These are phyloP conservation scores for Cyclostephanos tholiformis DNA, from an alignment of 108 stramenopile species.

Conservation along the genomic window DNA sequence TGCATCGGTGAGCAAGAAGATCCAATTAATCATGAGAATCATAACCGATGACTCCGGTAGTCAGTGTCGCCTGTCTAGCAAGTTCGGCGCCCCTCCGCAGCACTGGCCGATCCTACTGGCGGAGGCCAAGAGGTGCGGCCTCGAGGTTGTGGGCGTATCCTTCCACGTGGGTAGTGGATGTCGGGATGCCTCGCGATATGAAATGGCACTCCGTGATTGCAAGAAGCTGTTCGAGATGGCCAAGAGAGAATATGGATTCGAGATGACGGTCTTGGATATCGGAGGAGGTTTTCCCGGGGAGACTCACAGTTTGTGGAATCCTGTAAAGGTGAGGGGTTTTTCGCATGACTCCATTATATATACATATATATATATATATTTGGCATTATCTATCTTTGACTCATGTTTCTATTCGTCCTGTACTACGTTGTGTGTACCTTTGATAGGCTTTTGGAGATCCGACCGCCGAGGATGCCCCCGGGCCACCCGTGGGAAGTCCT, in stretches of 20 bases:
- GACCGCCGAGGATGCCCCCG: conserved; percentile 43
- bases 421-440: too few species aligned
- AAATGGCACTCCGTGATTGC: conserved; percentile 79
- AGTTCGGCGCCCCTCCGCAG: conserved; percentile 82
- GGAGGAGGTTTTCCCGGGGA: conserved; percentile 93
- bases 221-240: conserved; percentile 81
- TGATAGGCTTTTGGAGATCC: conserved; percentile 44
- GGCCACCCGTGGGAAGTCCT: too few species aligned
- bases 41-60: conserved; percentile 83
- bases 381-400: conserved; percentile 1
- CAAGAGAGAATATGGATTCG: conserved; percentile 60
- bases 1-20: conserved; percentile 62
- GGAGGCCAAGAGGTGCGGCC: conserved; percentile 66
- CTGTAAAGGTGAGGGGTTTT: conserved; percentile 55
- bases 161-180: conserved; percentile 95
- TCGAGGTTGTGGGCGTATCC: conserved; percentile 83
- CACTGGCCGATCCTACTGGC: conserved; percentile 65
- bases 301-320: conserved; percentile 73
- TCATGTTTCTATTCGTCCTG: too few species aligned
- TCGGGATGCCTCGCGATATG: conserved; percentile 81
- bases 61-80: conserved; percentile 77
- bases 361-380: too few species aligned
- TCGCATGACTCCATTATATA: too few species aligned
- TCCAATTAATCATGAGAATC: conserved; percentile 80
- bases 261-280: conserved; percentile 86